Base-by-base conservation (phyloP, 2,329 filamentous ascomycete species). In the Alternaria sp. region DNA sequence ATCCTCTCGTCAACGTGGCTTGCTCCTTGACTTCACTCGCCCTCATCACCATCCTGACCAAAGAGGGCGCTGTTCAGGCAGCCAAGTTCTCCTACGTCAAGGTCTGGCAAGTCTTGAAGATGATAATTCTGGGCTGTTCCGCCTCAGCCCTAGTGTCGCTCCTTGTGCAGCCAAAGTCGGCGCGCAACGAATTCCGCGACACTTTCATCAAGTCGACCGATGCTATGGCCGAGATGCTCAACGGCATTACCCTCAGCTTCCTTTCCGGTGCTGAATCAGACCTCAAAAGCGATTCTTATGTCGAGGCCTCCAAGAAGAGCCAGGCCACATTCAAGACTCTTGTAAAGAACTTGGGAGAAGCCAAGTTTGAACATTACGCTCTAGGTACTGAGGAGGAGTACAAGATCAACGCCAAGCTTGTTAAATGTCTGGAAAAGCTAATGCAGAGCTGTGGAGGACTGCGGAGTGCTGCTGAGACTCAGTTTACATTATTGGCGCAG, bases 391-490 rank as follows among this genome's bases (percentile, higher is more conserved):
- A 97, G 75, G 86, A 85, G 56, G 86, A 94, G 63, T 96, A 96
- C 75, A 84, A 86, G 38, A 85, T 96, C 3, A 92, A 97, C 71
- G 89, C 90, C 65, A 88, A 87, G 24, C 85, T 98, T 4, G 91
- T 94, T 44, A 90, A 92, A 72, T 94, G 92, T 66, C 87, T 98
- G 71, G 92, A 96, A 75, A 89, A 88, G 47, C 84, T 98, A 28
- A 89, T 92, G 5, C 94, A 97, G 75, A 93, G 93, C 66, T 90
- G 97, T 65, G 94, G 94, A 76, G 95, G 94, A 7, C 81, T 99
- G 71, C 87, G 93, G 66, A 97, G 93, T 81, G 93, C 95, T 34
- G 92, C 95, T 26, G 87, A 91, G 59, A 94, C 93, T 22, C 94
- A 99, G 72, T 96, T 98, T 73, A 87, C 90, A 16, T 85, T 98